A percentile compares a stretch with the other conserved stretches of the same genome.
phyloP scores from a whole-genome alignment of 1,284 basidiomycete species.

The Ceratobasidium theobromae region DNA sequence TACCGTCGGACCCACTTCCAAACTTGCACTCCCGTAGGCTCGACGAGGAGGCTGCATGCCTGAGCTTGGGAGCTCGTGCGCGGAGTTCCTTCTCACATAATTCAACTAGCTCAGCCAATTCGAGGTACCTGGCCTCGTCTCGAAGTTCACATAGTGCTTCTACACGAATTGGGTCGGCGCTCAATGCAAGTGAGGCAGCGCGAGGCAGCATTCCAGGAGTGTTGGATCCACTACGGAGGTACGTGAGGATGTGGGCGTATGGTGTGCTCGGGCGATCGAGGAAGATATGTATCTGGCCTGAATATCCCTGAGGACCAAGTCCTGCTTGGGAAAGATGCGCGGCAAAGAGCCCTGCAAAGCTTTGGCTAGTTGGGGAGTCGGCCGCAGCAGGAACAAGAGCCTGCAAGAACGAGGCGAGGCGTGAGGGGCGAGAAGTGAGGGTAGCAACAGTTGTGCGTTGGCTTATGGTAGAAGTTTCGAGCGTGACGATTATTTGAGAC shows the following conservation, averaged over 20 bases:
- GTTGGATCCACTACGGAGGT: constrained; percentile 59
- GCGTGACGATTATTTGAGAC: constrained; percentile 62
- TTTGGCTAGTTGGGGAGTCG: constrained; percentile 41
- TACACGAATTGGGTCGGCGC: constrained; percentile 49
- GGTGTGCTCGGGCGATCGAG: constrained; percentile 75
- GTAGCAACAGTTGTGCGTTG: constrained; percentile 65
- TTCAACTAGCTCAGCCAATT: constrained; percentile 30
- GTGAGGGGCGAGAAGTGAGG: constrained; percentile 64
- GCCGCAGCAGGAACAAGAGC: constrained; percentile 43
- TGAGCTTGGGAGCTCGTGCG: constrained; percentile 40
- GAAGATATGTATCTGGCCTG: constrained; percentile 65
- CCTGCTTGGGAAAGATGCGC: constrained; percentile 30
- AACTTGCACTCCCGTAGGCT: constrained; percentile 18
- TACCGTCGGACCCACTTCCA: constrained; percentile 5
- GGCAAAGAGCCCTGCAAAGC: constrained; percentile 37
- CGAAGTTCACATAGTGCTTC: constrained; percentile 69
- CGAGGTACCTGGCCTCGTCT: constrained; percentile 69
- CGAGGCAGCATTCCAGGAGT: constrained; percentile 60
- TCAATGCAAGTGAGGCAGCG: constrained; percentile 50
- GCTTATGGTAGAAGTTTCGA: constrained; percentile 68
- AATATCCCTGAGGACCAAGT: constrained; percentile 34
- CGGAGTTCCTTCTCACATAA: constrained; percentile 34
- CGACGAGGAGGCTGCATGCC: neutral
- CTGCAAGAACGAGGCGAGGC: constrained; percentile 59
- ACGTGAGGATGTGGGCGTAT: constrained; percentile 66